Evolutionary conservation across 768 basidiomycete genomes (phyloP).

Genomic region (Boletellus ananas): DNA sequence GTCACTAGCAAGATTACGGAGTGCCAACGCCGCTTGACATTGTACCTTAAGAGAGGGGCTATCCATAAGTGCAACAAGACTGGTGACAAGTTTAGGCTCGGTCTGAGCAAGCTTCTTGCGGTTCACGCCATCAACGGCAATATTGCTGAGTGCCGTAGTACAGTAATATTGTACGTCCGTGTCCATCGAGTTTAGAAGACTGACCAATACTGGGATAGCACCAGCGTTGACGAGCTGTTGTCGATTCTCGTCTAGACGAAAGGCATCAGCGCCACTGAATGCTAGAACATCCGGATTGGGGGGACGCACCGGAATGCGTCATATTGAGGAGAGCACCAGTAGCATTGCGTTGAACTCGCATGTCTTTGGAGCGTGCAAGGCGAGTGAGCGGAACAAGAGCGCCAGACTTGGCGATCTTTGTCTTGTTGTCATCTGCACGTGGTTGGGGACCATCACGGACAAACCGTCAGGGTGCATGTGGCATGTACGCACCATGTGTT

Average conservation of each 20-base stretch:
- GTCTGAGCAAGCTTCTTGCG: constrained; percentile 91
- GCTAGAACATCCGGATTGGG: not conserved
- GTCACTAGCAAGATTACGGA: constrained; percentile 95
- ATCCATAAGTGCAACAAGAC: constrained; percentile 94
- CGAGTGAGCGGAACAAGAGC: constrained; percentile 97
- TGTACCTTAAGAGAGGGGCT: constrained; percentile 97
- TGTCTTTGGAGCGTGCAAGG: constrained; percentile 95
- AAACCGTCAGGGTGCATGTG: constrained; percentile 7
- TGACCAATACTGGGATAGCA: constrained; percentile 95
- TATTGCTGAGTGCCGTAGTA: constrained; percentile 96
- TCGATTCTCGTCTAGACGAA: constrained; percentile 82
- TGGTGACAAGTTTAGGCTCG: constrained; percentile 92
- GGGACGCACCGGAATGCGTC: constrained; percentile 90
- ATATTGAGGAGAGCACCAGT: constrained; percentile 97
- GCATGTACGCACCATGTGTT: constrained; percentile 74
- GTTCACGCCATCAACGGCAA: constrained; percentile 94
- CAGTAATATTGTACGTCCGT: constrained; percentile 99
- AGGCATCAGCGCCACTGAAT: constrained; percentile 4
- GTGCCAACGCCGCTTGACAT: constrained; percentile 94
- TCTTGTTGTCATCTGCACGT: constrained; percentile 93
- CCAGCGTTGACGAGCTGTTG: constrained; percentile 98
- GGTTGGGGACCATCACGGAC: constrained; percentile 6
- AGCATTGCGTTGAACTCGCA: constrained; percentile 98
- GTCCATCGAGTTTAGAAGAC: constrained; percentile 89
- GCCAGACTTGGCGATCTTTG: constrained; percentile 98